Conservation (phyloP, 305 asterid genomes). For the Ilex paraguariensis region DNA sequence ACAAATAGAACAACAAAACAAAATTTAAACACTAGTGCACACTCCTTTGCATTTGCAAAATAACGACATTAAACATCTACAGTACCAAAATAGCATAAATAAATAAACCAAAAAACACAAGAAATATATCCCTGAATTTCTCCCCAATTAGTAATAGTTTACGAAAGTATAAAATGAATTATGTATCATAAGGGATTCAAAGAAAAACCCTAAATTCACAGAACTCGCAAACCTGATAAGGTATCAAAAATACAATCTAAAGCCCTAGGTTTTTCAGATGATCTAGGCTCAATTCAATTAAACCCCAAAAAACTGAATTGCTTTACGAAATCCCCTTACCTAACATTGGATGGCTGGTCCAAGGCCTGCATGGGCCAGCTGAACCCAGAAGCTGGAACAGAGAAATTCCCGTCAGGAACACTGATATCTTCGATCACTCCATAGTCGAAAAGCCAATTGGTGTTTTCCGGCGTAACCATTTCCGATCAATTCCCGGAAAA, state of each 20-base stretch:
- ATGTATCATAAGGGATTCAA: no score
- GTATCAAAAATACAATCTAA: background rate
- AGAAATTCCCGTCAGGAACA: constrained; percentile 43
- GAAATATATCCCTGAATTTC: background rate
- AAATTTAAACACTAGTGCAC: no score
- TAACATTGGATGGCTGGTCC: constrained; percentile 49
- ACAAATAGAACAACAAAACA: no score
- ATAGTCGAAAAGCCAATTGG: constrained; percentile 92
- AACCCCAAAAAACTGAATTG: background rate
- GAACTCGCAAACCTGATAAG: no score
- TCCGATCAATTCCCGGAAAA: constrained; percentile 26
- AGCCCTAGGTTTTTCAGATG: background rate
- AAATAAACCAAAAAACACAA: background rate
- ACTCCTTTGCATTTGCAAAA: no score
- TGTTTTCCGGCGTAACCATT: constrained; percentile 85
- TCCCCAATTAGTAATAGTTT: background rate
- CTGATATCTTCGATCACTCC: constrained; percentile 50
- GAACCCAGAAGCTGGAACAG: constrained; percentile 52
- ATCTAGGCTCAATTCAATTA: background rate
- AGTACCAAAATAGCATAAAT: no score
- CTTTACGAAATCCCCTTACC: constrained; percentile 29
- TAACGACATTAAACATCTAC: no score
- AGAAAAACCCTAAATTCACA: no score
- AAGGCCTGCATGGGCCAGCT: constrained; percentile 65
- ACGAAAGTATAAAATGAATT: background rate